Evolutionary conservation across 352 stramenopile genomes (phyloP).

Genomic region (Pseudoperonospora humuli): DNA sequence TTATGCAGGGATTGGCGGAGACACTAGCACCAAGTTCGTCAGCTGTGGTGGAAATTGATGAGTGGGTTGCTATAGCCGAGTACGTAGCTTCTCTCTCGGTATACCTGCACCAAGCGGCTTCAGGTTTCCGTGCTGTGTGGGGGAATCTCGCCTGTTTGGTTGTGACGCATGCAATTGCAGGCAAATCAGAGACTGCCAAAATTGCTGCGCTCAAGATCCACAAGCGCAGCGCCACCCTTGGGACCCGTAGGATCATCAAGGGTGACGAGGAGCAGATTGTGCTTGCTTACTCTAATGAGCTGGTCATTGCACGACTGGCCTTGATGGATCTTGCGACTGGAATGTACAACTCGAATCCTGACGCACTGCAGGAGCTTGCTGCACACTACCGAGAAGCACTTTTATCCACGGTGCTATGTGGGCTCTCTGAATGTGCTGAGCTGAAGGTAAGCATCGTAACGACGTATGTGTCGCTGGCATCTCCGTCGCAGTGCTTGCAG

Average conservation of each 20-base stretch:
- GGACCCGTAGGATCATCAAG: conserved; percentile 18
- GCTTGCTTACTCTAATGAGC: conserved; percentile 31
- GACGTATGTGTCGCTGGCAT: conserved; percentile 41
- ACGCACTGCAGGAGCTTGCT: conserved; percentile 45
- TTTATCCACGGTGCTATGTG: conserved; percentile 42
- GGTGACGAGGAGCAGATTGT: conserved; percentile 37
- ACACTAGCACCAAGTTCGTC: conserved; percentile 25
- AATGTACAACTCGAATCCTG: conserved; percentile 32
- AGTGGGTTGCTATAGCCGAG: conserved; percentile 36
- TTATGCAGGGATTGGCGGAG: conserved; percentile 27
- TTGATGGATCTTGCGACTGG: conserved; percentile 41
- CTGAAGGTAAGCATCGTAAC: conserved; percentile 48
- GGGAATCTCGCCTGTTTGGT: conserved; percentile 37
- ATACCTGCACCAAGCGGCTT: conserved; percentile 15
- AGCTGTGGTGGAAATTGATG: conserved; percentile 26
- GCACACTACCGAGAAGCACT: conserved; percentile 56
- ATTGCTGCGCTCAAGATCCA: conserved; percentile 43
- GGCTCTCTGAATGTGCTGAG: conserved; percentile 41
- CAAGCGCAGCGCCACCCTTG: conserved; percentile 31
- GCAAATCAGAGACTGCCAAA: conserved; percentile 50
- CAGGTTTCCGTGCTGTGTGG: conserved; percentile 43
- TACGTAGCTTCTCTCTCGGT: conserved; percentile 27
- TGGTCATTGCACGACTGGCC: conserved; percentile 32
- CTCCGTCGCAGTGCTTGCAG: conserved; percentile 37
- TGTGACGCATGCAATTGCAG: conserved; percentile 48